Evolutionary conservation across 2,329 filamentous ascomycete species (phyloP), one percentile per base, ranked within the genome.

Genomic region (Fusarium redolens): DNA sequence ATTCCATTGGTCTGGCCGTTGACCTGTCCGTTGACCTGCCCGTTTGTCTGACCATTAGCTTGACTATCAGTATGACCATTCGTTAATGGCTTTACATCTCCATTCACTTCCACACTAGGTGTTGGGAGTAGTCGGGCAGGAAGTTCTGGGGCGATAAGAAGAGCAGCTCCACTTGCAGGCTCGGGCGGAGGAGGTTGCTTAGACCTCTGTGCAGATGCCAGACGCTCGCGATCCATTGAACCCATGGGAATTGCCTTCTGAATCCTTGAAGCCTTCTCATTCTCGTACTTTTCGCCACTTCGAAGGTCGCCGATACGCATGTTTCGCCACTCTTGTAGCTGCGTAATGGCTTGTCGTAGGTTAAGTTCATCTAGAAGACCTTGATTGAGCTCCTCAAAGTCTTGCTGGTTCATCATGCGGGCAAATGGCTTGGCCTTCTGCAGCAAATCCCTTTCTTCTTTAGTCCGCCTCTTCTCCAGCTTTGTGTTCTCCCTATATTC

Each of bases 401-500:
- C 96, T 51, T 92, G 88, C 76, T 92, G 92, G 77, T 96, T 97
- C 96, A 98, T 98, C 90, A 98, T 97, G 45, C 96, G 90, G 5
- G 95, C 96, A 78, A 98, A 98, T 0, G 96, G 96, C 78, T 99
- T 99, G 9, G 95, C 93, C 80, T 97, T 97, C 83, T 96, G 96
- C 20, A 97, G 83, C 18, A 98, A 83, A 59, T 98, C 96, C 60
- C 92, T 90, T 81, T 99, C 96, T 80, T 99, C 96, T 79, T 98
- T 98, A 1, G 94, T 97, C 38, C 95, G 90, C 83, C 95, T 97
- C 89, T 98, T 99, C 79, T 99, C 96, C 8, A 92, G 82, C 56
- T 94, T 93, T 31, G 90, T 92, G 80, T 97, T 97, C 81, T 97
- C 97, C 70, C 95, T 89, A 79, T 99, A 99, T 62, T 99, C 96